Percentiles rank a stretch among this genome's conserved stretches.
These are phyloP conservation scores for Cladosporium sp. DNA, from an alignment of 2,329 filamentous ascomycete genomes.

Conservation along the genomic window DNA sequence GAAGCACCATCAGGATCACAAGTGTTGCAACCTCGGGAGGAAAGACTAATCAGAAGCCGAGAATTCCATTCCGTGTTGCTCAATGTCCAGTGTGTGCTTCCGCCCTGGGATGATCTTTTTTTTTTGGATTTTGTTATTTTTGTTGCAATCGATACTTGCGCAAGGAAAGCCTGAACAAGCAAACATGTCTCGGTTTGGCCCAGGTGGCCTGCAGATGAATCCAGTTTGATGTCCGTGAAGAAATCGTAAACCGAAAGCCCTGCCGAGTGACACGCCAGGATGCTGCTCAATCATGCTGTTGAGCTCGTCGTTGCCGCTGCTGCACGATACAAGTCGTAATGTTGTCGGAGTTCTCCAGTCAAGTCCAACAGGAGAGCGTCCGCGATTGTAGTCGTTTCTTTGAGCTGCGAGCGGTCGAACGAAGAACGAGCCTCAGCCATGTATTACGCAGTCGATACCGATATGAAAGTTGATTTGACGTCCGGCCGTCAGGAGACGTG, in stretches of 20 bases:
- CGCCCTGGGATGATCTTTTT: conserved; percentile 5
- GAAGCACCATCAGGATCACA: neutral
- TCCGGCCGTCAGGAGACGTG: conserved; percentile 16
- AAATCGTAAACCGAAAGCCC: conserved; percentile 25
- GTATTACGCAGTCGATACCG: conserved; percentile 24
- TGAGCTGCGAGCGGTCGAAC: conserved; percentile 10
- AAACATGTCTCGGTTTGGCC: conserved; percentile 10
- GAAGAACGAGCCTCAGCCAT: conserved; percentile 17
- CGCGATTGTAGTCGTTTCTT: conserved; percentile 5
- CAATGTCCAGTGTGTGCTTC: conserved; percentile 1
- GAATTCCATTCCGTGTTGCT: conserved; percentile 1
- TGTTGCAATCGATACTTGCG: conserved; percentile 7
- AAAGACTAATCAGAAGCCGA: conserved; percentile 1
- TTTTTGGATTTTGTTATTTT: conserved; percentile 9
- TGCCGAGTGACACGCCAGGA: conserved; percentile 36
- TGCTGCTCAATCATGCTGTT: conserved; percentile 12
- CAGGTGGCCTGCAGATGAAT: conserved; percentile 22
- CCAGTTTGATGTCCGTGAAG: conserved; percentile 15
- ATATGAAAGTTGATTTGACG: conserved; percentile 24
- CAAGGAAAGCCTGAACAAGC: conserved; percentile 11
- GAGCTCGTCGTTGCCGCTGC: conserved; percentile 11
- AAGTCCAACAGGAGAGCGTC: conserved; percentile 1
- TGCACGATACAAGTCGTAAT: conserved; percentile 5
- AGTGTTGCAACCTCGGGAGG: conserved; percentile 3
- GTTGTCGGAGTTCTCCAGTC: neutral